Evolutionary conservation across 768 basidiomycete genomes (phyloP).

Genomic region (Trametes punicea): DNA sequence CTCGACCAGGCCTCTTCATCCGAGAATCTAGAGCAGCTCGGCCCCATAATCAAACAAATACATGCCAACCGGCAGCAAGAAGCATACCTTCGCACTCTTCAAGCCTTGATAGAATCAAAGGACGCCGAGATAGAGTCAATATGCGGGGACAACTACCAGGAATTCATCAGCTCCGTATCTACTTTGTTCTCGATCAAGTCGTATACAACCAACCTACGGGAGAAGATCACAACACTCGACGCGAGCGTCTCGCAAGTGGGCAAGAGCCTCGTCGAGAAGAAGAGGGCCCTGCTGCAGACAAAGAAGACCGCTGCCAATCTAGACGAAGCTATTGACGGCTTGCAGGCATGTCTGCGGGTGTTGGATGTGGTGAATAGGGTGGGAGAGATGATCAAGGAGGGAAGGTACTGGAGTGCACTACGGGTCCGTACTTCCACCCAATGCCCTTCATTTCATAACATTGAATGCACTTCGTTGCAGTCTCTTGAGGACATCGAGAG

Average conservation of each 20-base stretch:
- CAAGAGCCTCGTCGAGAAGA: slow-evolving; percentile 87
- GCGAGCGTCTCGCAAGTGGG: slow-evolving; percentile 86
- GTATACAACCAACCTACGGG: slow-evolving; percentile 90
- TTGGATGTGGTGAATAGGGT: slow-evolving; percentile 92
- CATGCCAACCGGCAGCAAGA: slow-evolving; percentile 87
- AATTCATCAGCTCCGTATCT: slow-evolving; percentile 96
- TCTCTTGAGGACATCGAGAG: slow-evolving; percentile 93
- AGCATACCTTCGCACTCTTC: slow-evolving; percentile 79
- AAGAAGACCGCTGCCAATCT: slow-evolving; percentile 92
- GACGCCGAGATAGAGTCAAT: slow-evolving; percentile 95
- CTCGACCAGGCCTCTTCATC: slow-evolving; percentile 84
- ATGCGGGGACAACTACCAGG: slow-evolving; percentile 95
- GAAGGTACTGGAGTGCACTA: slow-evolving; percentile 95
- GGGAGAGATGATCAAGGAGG: slow-evolving; percentile 87
- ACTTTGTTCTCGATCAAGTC: slow-evolving; percentile 94
- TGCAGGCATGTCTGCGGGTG: slow-evolving; percentile 89
- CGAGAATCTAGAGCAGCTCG: slow-evolving; percentile 94
- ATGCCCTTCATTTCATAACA: slow-evolving; percentile 13
- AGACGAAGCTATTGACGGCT: slow-evolving; percentile 93
- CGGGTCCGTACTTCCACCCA: slow-evolving; percentile 58
- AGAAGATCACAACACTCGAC: slow-evolving; percentile 88
- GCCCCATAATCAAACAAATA: slow-evolving; percentile 92
- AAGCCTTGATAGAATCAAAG: slow-evolving; percentile 88
- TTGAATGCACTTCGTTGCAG: slow-evolving; percentile 43
- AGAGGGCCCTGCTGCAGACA: slow-evolving; percentile 81